A percentile compares a stretch with the other conserved stretches of the same genome.
Evolutionary conservation across 2,329 filamentous ascomycete genomes (phyloP).

Genomic region (Cytospora schulzeri): DNA sequence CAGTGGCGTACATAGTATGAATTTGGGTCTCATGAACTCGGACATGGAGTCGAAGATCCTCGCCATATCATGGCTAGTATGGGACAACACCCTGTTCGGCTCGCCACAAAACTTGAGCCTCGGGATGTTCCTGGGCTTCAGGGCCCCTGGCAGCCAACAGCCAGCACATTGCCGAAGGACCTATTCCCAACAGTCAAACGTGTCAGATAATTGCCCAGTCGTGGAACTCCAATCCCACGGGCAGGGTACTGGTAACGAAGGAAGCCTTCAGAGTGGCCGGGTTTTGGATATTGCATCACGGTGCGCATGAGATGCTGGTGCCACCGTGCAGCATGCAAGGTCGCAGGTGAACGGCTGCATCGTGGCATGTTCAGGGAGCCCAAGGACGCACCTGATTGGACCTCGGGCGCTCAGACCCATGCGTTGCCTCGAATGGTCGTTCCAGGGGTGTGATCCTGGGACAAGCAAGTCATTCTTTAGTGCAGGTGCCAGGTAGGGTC

Average conservation of each 20-base stretch:
- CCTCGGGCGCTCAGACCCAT: neutral
- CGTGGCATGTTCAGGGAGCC: neutral
- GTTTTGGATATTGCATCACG: constrained; percentile 21
- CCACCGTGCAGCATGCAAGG: constrained; percentile 22
- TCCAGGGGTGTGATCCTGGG: neutral
- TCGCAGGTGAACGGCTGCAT: constrained; percentile 8
- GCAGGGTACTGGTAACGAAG: constrained; percentile 21
- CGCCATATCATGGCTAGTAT: neutral
- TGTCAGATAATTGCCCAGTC: constrained; percentile 21
- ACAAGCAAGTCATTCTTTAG: neutral
- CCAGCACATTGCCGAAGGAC: neutral
- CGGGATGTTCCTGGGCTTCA: neutral
- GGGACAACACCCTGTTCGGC: neutral
- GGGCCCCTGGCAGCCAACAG: neutral
- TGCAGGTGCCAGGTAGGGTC: neutral
- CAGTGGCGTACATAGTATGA: neutral
- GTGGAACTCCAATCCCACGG: constrained; percentile 13
- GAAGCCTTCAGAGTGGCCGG: constrained; percentile 20
- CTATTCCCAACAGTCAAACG: constrained; percentile 9
- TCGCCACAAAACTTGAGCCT: neutral
- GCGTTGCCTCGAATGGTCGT: neutral
- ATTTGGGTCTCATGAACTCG: neutral
- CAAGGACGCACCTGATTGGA: constrained; percentile 1
- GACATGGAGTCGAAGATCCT: neutral
- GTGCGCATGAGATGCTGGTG: constrained; percentile 22